Base-by-base conservation (phyloP, 2,329 filamentous ascomycete species). In the Parafenestella ontariensis region DNA sequence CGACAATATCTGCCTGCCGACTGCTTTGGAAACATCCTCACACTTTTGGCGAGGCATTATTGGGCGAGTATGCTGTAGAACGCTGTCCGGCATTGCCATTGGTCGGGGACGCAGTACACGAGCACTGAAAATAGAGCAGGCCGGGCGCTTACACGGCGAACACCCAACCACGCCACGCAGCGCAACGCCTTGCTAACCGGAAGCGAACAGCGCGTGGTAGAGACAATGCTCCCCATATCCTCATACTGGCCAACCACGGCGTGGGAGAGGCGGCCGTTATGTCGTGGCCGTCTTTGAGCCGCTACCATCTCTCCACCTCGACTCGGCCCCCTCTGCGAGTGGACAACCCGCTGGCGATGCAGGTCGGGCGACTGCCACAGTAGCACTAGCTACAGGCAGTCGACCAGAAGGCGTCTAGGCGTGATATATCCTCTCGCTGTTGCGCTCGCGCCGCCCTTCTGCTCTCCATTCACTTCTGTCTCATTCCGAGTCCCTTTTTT, bases 251-350 rank as follows among this genome's bases (percentile, higher is more conserved):
- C 73, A 75, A 74, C 66, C 70, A 72, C 40, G 31, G 31, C 43
- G 36, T 24, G 42, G 36, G 29, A 58, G 46, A 44, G 47, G 44
- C 40, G 65, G 68, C 54, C 65, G 61, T 54, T 46, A 65, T 69
- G 68, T 72, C 68, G 71, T 75, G 72, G 70, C 73, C 71, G 52
- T 50, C 62, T 49, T 61, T 65, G 66, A 71, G 66, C 70, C 73
- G 72, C 72, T 67, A 65, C 67, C 59, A 58, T 48, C 58, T 66
- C 59, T 66, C 58, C 62, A 65, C 65, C 61, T 58, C 49, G 47
- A 52, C 60, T 54, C 57, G 52, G 44, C 59, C 50, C 53, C 45
- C 49, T 46, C 54, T 62, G 64, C 67, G 55, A 74, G 55, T 72
- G 70, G 67, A 68, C 64, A 56, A 59, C 66, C 57, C 60, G 59